Percentiles rank a stretch among this genome's conserved stretches.
phyloP scores from a whole-genome alignment of 78 protist genomes.

The Dictyostelium purpureum region DNA sequence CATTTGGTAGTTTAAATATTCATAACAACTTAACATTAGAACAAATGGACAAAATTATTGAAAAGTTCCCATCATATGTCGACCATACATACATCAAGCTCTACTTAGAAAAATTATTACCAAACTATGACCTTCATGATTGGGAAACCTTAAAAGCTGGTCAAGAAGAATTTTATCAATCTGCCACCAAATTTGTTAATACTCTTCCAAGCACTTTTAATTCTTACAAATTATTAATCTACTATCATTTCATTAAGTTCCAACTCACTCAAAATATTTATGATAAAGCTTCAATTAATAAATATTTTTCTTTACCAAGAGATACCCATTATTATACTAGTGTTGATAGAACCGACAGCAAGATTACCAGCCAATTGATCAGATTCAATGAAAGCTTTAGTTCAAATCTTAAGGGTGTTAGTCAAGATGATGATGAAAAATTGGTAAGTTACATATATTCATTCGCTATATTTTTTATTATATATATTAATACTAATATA shows the following conservation, averaged over 20 bases:
- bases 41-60: slow-evolving; percentile 24
- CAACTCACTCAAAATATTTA: neutral
- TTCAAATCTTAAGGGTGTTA: neutral
- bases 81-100: neutral
- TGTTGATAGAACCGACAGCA: neutral
- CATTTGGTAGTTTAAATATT: neutral
- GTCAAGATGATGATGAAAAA: slow-evolving; percentile 36
- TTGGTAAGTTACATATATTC: slow-evolving; percentile 10
- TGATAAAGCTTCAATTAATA: neutral
- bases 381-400: neutral
- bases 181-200: neutral
- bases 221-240: neutral
- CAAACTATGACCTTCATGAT: slow-evolving; percentile 1
- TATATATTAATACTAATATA: neutral
- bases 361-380: neutral
- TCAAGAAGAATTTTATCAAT: neutral
- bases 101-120: slow-evolving; percentile 26
- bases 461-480: neutral
- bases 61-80: neutral
- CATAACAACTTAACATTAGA: slow-evolving; percentile 26
- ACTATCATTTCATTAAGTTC: slow-evolving; percentile 26
- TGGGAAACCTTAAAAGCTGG: neutral
- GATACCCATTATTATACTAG: neutral
- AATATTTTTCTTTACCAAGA: slow-evolving; percentile 49
- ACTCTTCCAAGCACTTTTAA: slow-evolving; percentile 18